phyloP scores from a whole-genome alignment of 2,329 filamentous ascomycete species.

The Exophiala dermatitidis region DNA sequence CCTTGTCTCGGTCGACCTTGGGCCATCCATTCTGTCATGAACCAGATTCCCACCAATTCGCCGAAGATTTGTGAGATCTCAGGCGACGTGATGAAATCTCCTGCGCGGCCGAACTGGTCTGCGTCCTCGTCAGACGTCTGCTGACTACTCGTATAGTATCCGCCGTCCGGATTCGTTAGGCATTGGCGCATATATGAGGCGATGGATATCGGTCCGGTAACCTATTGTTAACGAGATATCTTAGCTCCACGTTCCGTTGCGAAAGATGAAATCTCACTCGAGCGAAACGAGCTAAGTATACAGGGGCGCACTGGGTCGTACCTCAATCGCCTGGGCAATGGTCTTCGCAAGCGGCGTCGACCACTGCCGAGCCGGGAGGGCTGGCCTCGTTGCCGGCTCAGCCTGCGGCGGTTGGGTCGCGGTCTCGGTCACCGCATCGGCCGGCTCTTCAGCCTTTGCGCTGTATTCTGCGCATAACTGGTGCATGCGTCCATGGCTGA shows the following conservation, averaged over 20 bases:
- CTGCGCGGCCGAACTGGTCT: constrained; percentile 86
- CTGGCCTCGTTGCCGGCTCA: neutral
- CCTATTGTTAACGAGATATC: constrained; percentile 37
- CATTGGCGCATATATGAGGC: constrained; percentile 98
- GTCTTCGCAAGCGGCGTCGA: constrained; percentile 87
- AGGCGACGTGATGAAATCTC: constrained; percentile 93
- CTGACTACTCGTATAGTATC: constrained; percentile 81
- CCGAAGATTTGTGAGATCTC: constrained; percentile 98
- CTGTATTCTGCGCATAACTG: neutral
- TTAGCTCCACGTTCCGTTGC: neutral
- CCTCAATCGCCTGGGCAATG: constrained; percentile 77
- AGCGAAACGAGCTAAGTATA: neutral
- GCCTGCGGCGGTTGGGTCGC: constrained; percentile 25
- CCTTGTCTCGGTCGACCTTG: constrained; percentile 68
- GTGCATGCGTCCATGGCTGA: neutral
- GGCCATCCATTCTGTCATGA: constrained; percentile 91
- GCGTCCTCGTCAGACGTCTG: constrained; percentile 41
- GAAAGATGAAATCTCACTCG: neutral
- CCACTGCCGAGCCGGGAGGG: constrained; percentile 56
- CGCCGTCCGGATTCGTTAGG: constrained; percentile 79
- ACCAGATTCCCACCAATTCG: constrained; percentile 88
- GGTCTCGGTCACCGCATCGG: constrained; percentile 21
- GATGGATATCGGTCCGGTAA: constrained; percentile 83
- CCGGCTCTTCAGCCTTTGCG: neutral
- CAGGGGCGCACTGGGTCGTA: constrained; percentile 36